Percentiles rank a stretch among this genome's conserved stretches.
These are phyloP conservation scores for Durotheca rogersii DNA, from an alignment of 495 filamentous ascomycete species.

Conservation along the genomic window DNA sequence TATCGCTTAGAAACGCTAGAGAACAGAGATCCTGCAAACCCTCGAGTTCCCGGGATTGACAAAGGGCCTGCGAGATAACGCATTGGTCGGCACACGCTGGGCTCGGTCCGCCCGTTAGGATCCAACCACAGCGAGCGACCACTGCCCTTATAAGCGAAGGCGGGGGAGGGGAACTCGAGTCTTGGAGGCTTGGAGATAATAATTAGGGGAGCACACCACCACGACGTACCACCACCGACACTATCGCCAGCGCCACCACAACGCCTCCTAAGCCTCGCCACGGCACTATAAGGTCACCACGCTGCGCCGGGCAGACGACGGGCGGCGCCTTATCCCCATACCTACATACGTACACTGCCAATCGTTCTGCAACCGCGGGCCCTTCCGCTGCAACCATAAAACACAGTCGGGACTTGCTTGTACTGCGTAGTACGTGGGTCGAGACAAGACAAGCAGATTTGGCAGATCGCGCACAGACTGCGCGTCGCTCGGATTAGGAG, in stretches of 20 bases:
- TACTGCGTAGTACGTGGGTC: too few species aligned
- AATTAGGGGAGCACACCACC: not conserved
- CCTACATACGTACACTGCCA: not conserved
- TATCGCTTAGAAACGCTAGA: slow-evolving; percentile 1
- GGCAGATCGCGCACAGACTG: slow-evolving; percentile 20
- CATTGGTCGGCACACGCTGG: too few species aligned
- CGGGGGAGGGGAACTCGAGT: slow-evolving; percentile 14
- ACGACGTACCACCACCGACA: too few species aligned
- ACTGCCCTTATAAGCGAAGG: slow-evolving; percentile 19
- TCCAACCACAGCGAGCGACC: slow-evolving; percentile 12
- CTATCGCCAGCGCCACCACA: too few species aligned
- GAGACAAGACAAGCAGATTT: slow-evolving; percentile 21
- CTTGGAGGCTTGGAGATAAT: slow-evolving; percentile 1
- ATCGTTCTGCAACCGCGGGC: slow-evolving; percentile 22
- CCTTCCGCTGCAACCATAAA: slow-evolving; percentile 31
- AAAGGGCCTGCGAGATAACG: slow-evolving; percentile 7
- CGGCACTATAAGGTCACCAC: not conserved
- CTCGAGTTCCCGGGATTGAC: slow-evolving; percentile 7
- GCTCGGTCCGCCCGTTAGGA: slow-evolving; percentile 18
- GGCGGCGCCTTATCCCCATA: not conserved
- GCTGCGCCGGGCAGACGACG: not conserved
- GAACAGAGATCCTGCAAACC: slow-evolving; percentile 5
- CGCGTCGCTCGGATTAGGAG: slow-evolving; percentile 29
- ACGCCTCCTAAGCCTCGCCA: too few species aligned
- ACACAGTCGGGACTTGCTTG: slow-evolving; percentile 13